A percentile compares a stretch with the other conserved stretches of the same genome.
Conservation (phyloP, 805 yeast genomes). For the Myxozyma neotropica region DNA sequence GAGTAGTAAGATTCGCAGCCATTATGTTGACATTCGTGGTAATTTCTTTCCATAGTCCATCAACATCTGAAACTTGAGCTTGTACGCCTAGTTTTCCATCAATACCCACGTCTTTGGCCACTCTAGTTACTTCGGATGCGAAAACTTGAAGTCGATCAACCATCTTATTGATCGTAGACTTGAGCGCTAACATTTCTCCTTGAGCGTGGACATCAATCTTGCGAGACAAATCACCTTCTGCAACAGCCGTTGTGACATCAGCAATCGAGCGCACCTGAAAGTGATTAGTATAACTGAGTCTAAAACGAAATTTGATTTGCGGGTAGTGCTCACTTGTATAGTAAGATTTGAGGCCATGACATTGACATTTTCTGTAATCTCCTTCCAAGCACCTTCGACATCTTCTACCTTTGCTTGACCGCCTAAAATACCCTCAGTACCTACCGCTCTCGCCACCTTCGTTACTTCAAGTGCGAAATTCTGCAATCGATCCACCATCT, state of each 20-base stretch:
- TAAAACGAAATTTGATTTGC: no score
- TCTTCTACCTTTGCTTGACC: conserved; percentile 83
- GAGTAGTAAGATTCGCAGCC: conserved; percentile 92
- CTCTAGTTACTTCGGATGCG: conserved; percentile 85
- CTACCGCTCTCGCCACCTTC: conserved; percentile 83
- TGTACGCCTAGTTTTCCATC: conserved; percentile 92
- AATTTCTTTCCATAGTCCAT: conserved; percentile 89
- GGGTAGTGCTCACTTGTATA: conserved; percentile 59
- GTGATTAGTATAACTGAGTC: not conserved
- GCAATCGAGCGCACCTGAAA: conserved; percentile 73
- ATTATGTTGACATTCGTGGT: conserved; percentile 89
- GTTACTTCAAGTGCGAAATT: conserved; percentile 84
- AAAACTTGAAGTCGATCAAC: conserved; percentile 87
- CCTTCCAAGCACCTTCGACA: conserved; percentile 86
- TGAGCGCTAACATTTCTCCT: conserved; percentile 84
- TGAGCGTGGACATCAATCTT: conserved; percentile 88
- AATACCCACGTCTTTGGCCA: conserved; percentile 90
- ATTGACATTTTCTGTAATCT: conserved; percentile 79
- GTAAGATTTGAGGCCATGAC: conserved; percentile 87
- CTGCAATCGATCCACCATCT: conserved; percentile 83
- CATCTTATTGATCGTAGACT: conserved; percentile 87
- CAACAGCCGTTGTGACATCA: conserved; percentile 88
- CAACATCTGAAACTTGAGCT: conserved; percentile 87
- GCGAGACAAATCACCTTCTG: conserved; percentile 83
- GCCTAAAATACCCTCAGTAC: conserved; percentile 85